Base-by-base conservation (phyloP, 805 yeast species). In the Kluyveromyces siamensis region DNA sequence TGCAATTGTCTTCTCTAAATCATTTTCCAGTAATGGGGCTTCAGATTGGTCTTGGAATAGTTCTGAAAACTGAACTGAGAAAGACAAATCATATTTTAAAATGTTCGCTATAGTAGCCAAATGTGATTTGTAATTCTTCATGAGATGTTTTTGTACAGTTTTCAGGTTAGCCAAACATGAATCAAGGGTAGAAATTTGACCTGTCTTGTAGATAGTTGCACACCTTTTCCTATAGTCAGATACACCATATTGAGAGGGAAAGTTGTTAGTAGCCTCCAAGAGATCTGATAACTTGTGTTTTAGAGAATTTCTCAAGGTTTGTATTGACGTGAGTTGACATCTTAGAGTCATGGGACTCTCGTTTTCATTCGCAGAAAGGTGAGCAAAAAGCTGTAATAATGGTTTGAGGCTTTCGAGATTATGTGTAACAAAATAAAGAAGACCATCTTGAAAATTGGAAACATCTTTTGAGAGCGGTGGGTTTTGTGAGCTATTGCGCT, bases 301-400 rank as follows among this genome's bases (percentile, higher is more conserved):
- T 8, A 83, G 54, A 0, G 88, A 83, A 10, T 65, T 62, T 46
- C 81, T 71, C 41, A 83, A 57, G 47, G 74, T 72, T 50, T 79
- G 76, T 40, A 83, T 56, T 0, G 86, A 87, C 19, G 80, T 78
- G 10, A 84, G 64, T 50, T 72, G 69, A 72, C 80, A 73, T 55
- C 88, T 70, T 19, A 78, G 55, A 1, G 76, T 72, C 38, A 69
- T 63, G 17, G 49, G 55, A 1, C 49, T 49, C 45, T 66, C 69
- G 6, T 16, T 16, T 35, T 74, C 78, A 63, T 74, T 74, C 2
- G 59, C 50, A 2, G 54, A 54, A 19, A 69, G 21, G 40, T 52
- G 61, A 8, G 62, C 52, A 49, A 69, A 71, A 19, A 70, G 44
- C n/a, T 61, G 55, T 6, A 68, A 40, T 37, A 71, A 45, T 27